phyloP scores from a whole-genome alignment of 208 protist genomes.

The Wallacemonas collosoma region DNA sequence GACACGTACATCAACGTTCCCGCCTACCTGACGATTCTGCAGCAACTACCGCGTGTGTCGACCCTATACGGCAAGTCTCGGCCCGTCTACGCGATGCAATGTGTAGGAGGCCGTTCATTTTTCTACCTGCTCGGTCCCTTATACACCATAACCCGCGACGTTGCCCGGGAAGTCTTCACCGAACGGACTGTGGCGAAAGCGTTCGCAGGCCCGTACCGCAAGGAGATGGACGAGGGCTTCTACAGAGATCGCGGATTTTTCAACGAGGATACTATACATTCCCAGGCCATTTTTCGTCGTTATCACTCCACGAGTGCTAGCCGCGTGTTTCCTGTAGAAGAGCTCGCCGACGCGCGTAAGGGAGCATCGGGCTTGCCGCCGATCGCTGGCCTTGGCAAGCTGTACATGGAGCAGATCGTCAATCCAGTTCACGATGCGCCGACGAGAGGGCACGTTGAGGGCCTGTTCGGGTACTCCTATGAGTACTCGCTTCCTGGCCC shows the following conservation, averaged over 20 bases:
- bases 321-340: background rate
- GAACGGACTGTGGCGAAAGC: background rate
- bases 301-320: background rate
- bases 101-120: background rate
- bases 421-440: background rate
- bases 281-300: background rate
- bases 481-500: slow-evolving; percentile 1
- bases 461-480: background rate
- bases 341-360: background rate
- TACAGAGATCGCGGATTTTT: background rate
- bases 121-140: background rate
- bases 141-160: background rate
- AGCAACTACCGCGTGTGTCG: slow-evolving; percentile 8
- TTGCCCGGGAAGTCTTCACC: background rate
- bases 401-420: slow-evolving; percentile 3
- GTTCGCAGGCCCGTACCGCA: background rate
- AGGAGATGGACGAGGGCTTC: background rate
- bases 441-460: background rate
- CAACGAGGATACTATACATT: slow-evolving; percentile 4
- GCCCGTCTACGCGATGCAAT: background rate
- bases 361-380: background rate
- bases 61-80: background rate
- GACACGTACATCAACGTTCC: slow-evolving; percentile 7
- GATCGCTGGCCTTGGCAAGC: background rate
- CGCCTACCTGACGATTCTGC: slow-evolving; percentile 5